Evolutionary conservation across 345 rosid species (phyloP), one percentile per base, ranked within the genome.

Genomic region (Dipteronia dyeriana): DNA sequence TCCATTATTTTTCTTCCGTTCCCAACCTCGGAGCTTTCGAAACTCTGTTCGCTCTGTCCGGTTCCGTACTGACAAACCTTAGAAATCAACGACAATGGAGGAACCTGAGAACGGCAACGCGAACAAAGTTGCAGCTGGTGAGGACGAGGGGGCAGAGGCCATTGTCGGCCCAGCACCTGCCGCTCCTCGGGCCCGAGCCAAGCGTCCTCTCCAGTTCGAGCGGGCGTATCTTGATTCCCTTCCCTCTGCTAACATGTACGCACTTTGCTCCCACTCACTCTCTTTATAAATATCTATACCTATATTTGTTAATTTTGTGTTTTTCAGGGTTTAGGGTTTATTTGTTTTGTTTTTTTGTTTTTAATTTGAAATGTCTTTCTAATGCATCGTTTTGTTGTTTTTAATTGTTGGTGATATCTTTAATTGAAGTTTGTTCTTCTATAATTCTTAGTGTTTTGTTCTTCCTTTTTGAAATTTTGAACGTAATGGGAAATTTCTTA

Each of bases 191-290:
- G 82, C 84, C n/a, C 90, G 94, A 54, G 85, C 86, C 66, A 95
- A 95, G 80, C 98, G 97, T 71, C 98, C 95, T 11, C 98, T 95
- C 70, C 96, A 90, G 86, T 95, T 95, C 82, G 98, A 96, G 83
- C 89, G 90, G 73, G 95, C 98, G 23, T 96, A 90, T 79, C 94
- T 94, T 1, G 91, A 94, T 76, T 80, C 99, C 1, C 94, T 96
- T 68, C 97, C 97, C 71, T 96, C 93, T 19, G 98, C 97, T 66
- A 92, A 91, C 84, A 91, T 87, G 97, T 95, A 81, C 59, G 71
- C 47, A n/a, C 66, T 70, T 45, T 45, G 49, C 13, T 45, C 49
- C 13, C 2, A 9, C 49, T 45, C 49, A 10, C 49, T 45, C 49
- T 45, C 49, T 45, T 45, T 45, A 2, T 45, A 45, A 45, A 45